Base-by-base conservation (phyloP, 345 rosid genomes). In the Camelina hispida region DNA sequence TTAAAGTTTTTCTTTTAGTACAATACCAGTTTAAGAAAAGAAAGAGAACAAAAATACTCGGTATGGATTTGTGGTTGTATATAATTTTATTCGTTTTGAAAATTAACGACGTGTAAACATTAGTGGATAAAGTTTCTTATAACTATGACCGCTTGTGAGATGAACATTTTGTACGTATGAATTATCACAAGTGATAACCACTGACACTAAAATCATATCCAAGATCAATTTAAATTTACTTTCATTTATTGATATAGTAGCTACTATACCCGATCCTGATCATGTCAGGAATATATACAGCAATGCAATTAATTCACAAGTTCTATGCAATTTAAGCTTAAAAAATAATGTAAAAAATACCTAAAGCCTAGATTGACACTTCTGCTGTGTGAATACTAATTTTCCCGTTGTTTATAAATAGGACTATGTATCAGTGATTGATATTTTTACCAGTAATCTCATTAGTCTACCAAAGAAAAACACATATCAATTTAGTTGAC, bases 1-100 rank as follows among this genome's bases (percentile, higher is more conserved):
- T 57, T 59, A 4, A 54, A 43, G 65, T 16, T 62, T 43, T 69
- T 44, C 32, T 54, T 62, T 68, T 53, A 43, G 79, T 76, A 62
- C 50, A 76, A 62, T 69, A 69, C 69, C 23, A 54, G 40, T 40
- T 75, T 47, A 18, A 42, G 38, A 42, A 63, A 47, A 0, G 22
- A 2, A 28, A 16, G 54, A 17, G 30, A 4, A 1, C 11, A 64
- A 48, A n/a, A 64, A 48, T 56, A 56, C 1, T 52, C 43, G 46
- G 68, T 59, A 32, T 34, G 25, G 50, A n/a, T 62, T 40, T 48
- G 18, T 52, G 47, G 20, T 59, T 75, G 50, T 75, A 75, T 52
- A 68, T 68, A 60, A 51, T 28, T 28, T 28, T 51, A 40, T 42
- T 28, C n/a, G 54, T 59, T 59, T 14, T 43, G 17, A 25, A 48